A percentile compares a stretch with the other conserved stretches of the same genome.
phyloP scores from a whole-genome alignment of 2,329 filamentous ascomycete genomes.

The Colletotrichum euphorbiae region DNA sequence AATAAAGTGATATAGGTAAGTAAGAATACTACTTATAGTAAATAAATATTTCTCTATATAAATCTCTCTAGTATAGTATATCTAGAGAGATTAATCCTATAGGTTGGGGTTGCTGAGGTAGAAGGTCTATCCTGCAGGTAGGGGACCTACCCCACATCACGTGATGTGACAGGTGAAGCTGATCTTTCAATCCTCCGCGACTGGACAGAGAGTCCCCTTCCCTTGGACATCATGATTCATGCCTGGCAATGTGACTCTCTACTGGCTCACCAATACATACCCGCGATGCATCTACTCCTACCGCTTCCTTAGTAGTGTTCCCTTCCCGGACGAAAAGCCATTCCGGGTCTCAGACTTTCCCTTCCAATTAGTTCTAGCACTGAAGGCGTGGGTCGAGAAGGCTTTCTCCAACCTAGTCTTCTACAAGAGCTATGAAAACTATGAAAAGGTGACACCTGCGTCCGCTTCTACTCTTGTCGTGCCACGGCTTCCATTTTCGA shows the following conservation, averaged over 20 bases:
- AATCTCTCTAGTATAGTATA: too few species aligned
- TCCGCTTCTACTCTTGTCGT: neutral
- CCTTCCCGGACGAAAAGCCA: neutral
- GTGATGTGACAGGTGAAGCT: neutral
- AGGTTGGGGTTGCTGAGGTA: too few species aligned
- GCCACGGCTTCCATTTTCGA: neutral
- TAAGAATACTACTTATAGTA: too few species aligned
- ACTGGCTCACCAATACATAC: conserved; percentile 65
- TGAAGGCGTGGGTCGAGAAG: neutral
- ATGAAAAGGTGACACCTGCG: neutral
- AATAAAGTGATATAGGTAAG: too few species aligned
- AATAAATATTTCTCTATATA: too few species aligned
- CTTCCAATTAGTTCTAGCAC: neutral
- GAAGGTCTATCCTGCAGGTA: too few species aligned
- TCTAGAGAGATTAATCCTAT: too few species aligned
- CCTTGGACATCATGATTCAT: conserved; percentile 58
- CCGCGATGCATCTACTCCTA: conserved; percentile 63
- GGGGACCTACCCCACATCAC: too few species aligned
- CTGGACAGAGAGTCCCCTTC: conserved; percentile 55
- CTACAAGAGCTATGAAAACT: conserved; percentile 10
- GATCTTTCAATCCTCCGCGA: conserved; percentile 50
- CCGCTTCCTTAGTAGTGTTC: conserved; percentile 41
- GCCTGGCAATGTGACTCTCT: conserved; percentile 62
- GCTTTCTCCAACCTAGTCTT: neutral
- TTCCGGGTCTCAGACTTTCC: neutral